Percentiles rank a stretch among this genome's conserved stretches.
These are phyloP conservation scores for Trypanosoma boissoni DNA, from an alignment of 208 protist genomes.

Conservation along the genomic window DNA sequence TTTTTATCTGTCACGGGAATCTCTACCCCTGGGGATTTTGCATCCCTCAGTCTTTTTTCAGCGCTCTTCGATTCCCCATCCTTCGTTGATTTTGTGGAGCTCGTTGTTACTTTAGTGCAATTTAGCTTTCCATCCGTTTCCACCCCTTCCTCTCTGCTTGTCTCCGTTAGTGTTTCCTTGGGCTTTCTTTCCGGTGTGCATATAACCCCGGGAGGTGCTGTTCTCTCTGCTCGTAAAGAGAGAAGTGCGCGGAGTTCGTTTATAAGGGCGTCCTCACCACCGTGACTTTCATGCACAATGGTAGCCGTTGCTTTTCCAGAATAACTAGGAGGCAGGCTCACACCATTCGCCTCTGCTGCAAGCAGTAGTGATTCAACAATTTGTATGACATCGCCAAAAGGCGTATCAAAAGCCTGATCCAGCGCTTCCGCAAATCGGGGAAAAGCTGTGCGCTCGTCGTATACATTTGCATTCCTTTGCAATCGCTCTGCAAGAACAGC, in stretches of 20 bases:
- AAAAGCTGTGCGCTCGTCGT: conserved; percentile 17
- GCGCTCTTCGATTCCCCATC: too few relatives aligned
- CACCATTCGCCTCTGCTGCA: neutral
- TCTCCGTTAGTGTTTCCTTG: too few relatives aligned
- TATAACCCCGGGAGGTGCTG: neutral
- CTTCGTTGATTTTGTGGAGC: too few relatives aligned
- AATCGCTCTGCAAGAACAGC: conserved; percentile 40
- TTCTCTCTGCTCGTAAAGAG: neutral
- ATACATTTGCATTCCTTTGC: conserved; percentile 33
- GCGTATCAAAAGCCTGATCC: conserved; percentile 27
- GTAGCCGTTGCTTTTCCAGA: conserved; percentile 1
- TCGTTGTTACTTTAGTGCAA: too few relatives aligned
- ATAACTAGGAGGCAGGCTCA: neutral
- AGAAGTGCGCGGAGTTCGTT: conserved; percentile 14
- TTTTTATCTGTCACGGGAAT: too few relatives aligned
- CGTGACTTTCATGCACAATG: conserved; percentile 20
- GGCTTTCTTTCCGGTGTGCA: too few relatives aligned
- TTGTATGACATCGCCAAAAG: conserved; percentile 12
- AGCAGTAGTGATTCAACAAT: conserved; percentile 7
- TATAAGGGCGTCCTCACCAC: conserved; percentile 19
- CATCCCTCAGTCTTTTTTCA: too few relatives aligned
- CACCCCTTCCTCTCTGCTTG: too few relatives aligned
- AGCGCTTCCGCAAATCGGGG: conserved; percentile 17
- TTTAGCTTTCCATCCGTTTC: too few relatives aligned
- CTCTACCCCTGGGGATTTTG: too few relatives aligned